Evolutionary conservation across 805 yeast genomes (phyloP).

Genomic region (Candida verbasci): DNA sequence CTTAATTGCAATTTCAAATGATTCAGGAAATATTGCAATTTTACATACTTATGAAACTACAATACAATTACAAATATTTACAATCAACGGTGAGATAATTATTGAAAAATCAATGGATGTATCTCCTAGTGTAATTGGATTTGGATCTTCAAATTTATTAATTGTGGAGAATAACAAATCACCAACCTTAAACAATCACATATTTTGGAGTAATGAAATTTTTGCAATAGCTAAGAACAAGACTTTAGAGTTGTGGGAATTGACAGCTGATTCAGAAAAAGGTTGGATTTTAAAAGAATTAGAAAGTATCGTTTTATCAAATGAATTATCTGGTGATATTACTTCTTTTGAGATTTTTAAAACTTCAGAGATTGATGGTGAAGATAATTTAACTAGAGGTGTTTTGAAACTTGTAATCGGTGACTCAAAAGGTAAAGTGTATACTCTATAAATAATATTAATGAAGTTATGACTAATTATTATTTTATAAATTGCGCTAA

Average conservation of each 20-base stretch:
- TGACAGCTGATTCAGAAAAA: constrained; percentile 11
- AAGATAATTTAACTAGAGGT: constrained; percentile 35
- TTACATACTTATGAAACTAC: constrained; percentile 16
- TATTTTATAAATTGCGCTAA: too few species aligned
- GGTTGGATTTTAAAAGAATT: constrained; percentile 12
- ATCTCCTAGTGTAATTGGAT: constrained; percentile 20
- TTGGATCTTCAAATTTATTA: constrained; percentile 28
- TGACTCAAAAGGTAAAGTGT: constrained; percentile 49
- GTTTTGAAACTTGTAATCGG: constrained; percentile 46
- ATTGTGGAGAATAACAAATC: constrained; percentile 19
- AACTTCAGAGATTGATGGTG: constrained; percentile 23
- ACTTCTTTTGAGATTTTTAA: constrained; percentile 28
- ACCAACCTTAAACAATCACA: constrained; percentile 21
- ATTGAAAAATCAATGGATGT: constrained; percentile 13
- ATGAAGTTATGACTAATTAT: too few species aligned
- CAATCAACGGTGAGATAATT: constrained; percentile 51
- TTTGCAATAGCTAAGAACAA: constrained; percentile 21
- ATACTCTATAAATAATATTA: too few species aligned
- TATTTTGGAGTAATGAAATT: constrained; percentile 35
- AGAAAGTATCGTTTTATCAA: constrained; percentile 7
- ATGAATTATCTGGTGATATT: constrained; percentile 14
- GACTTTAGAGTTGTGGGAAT: constrained; percentile 18
- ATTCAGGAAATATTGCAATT: constrained; percentile 50
- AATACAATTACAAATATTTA: constrained; percentile 33
- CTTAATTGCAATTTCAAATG: constrained; percentile 46